Evolutionary conservation across 805 yeast species (phyloP).

Genomic region (Yarrowia sp.): DNA sequence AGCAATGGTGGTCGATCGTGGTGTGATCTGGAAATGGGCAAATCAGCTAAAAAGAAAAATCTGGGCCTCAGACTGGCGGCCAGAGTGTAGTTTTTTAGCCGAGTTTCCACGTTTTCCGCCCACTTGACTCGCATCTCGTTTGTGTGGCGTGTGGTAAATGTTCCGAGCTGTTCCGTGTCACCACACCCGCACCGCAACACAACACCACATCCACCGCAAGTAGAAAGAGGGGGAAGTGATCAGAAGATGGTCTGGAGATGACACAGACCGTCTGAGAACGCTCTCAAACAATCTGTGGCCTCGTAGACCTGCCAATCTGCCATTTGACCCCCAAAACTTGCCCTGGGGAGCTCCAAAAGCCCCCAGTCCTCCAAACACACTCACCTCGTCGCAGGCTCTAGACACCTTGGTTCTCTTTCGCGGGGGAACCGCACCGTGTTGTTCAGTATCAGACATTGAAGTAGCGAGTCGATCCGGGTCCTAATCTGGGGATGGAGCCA

Average conservation of each 20-base stretch:
- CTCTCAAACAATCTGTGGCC: no score
- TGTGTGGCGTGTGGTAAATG: slow-evolving; percentile 23
- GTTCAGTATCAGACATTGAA: slow-evolving; percentile 37
- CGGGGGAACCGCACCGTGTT: slow-evolving; percentile 43
- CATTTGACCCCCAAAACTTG: background rate
- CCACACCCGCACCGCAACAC: slow-evolving; percentile 16
- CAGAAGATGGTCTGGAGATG: background rate
- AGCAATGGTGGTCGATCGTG: slow-evolving; percentile 23
- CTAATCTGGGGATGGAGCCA: slow-evolving; percentile 16
- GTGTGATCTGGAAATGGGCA: background rate
- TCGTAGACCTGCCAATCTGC: no score
- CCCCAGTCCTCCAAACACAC: slow-evolving; percentile 35
- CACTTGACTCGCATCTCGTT: background rate
- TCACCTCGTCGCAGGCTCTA: slow-evolving; percentile 61
- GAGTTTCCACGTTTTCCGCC: background rate
- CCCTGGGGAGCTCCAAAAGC: no score
- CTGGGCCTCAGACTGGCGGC: no score
- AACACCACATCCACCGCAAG: slow-evolving; percentile 1
- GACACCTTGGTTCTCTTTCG: slow-evolving; percentile 63
- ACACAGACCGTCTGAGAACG: no score
- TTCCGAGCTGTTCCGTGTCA: slow-evolving; percentile 25
- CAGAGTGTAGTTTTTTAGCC: background rate
- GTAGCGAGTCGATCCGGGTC: slow-evolving; percentile 11
- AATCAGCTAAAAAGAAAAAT: no score
- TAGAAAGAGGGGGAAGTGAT: no score